Evolutionary conservation across 1,284 basidiomycete species (phyloP).

Genomic region (Ganoderma lingzhi): DNA sequence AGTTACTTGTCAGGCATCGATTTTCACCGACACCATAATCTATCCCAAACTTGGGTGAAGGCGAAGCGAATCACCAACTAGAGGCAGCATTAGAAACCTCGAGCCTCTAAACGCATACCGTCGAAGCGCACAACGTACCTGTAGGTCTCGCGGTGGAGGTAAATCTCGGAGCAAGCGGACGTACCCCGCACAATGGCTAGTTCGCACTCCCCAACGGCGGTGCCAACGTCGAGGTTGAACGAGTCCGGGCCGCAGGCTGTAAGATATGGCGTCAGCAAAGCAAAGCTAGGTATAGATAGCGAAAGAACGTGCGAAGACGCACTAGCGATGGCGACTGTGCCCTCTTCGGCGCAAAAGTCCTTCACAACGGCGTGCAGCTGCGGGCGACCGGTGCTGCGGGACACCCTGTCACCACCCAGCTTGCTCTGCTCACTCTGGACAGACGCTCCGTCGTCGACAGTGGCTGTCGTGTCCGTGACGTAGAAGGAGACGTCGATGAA

Average conservation of each 20-base stretch:
- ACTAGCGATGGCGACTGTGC: conserved; percentile 36
- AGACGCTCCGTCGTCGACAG: conserved; percentile 4
- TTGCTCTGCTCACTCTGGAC: conserved; percentile 6
- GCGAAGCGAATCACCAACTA: not conserved
- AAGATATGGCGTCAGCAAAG: not conserved
- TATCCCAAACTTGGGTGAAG: not conserved
- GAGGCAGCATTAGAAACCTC: not conserved
- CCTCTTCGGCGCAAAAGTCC: conserved; percentile 27
- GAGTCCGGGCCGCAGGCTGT: conserved; percentile 47
- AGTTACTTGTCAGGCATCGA: not conserved
- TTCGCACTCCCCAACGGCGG: conserved; percentile 46
- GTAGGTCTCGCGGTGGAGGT: conserved; percentile 22
- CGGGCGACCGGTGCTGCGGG: conserved; percentile 29
- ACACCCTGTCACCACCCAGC: conserved; percentile 24
- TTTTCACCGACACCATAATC: not conserved
- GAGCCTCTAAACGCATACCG: no score
- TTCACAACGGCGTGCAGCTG: conserved; percentile 28
- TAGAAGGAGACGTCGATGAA: conserved; percentile 18
- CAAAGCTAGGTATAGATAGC: no score
- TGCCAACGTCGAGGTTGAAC: conserved; percentile 46
- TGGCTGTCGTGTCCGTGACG: conserved; percentile 1
- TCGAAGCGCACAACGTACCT: not conserved
- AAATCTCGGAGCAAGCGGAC: conserved; percentile 20
- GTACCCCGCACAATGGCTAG: conserved; percentile 35
- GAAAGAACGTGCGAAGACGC: conserved; percentile 7